A percentile compares a stretch with the other conserved stretches of the same genome.
phyloP scores from a whole-genome alignment of 345 rosid species.

The Punica granatum region DNA sequence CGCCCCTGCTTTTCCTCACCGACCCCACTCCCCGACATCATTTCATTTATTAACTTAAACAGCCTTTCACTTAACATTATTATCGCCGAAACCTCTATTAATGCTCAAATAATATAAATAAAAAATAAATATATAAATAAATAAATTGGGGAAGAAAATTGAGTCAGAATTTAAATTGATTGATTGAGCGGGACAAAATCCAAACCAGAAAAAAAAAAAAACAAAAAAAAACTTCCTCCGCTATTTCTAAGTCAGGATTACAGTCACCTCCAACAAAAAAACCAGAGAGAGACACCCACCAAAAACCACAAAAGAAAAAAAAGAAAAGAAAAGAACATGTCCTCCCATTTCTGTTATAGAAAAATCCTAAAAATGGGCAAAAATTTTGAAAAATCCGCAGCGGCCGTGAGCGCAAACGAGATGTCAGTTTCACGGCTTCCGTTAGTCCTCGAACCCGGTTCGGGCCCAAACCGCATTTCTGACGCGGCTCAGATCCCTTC shows the following conservation, averaged over 20 bases:
- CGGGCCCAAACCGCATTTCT: conserved; percentile 17
- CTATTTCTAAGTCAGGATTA: neutral
- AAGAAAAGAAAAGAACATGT: neutral
- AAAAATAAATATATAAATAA: too few species aligned
- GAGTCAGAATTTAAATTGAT: neutral
- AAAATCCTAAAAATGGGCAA: neutral
- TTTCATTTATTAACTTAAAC: too few species aligned
- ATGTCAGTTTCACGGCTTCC: neutral
- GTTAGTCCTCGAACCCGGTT: conserved; percentile 13
- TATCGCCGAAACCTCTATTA: too few species aligned
- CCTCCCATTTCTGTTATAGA: neutral
- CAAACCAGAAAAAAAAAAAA: too few species aligned
- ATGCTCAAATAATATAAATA: too few species aligned
- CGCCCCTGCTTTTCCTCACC: too few species aligned
- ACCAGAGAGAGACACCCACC: neutral
- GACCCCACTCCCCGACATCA: too few species aligned
- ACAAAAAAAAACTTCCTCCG: neutral
- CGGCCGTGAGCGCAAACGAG: neutral
- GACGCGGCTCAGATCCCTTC: conserved; percentile 18
- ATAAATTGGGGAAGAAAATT: neutral
- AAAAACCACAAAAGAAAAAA: neutral
- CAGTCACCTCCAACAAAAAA: conserved; percentile 1
- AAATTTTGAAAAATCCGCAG: neutral
- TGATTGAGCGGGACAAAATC: neutral
- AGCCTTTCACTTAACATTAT: too few species aligned